Percentiles rank a stretch among this genome's conserved stretches.
Evolutionary conservation across 2,329 filamentous ascomycete species (phyloP).

Genomic region (Aspergillus cejpii): DNA sequence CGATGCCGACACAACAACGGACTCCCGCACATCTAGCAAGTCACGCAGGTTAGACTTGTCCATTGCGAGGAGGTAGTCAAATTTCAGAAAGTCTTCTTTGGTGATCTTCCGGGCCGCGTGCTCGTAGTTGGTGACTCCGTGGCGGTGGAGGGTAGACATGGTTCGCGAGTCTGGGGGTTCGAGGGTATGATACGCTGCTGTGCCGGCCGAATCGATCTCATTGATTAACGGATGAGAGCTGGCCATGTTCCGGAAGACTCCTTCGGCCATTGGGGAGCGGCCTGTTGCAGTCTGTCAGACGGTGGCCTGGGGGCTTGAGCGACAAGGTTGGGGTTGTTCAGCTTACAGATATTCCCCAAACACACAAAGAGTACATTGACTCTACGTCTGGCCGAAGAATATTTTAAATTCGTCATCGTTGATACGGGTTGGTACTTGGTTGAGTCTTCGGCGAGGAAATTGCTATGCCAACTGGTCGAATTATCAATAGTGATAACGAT

Average conservation of each 20-base stretch:
- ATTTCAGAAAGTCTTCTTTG: conserved; percentile 68
- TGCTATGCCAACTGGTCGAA: too few relatives aligned
- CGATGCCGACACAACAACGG: conserved; percentile 47
- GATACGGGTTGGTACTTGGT: too few relatives aligned
- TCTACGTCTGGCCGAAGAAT: conserved; percentile 13
- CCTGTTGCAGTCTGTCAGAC: conserved; percentile 33
- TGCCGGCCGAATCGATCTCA: conserved; percentile 81
- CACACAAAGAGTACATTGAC: conserved; percentile 88
- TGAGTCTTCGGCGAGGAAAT: too few relatives aligned
- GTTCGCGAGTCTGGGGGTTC: conserved; percentile 75
- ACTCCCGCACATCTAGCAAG: conserved; percentile 54
- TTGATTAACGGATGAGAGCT: conserved; percentile 54
- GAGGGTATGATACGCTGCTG: conserved; percentile 76
- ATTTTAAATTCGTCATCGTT: conserved; percentile 21
- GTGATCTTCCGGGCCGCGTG: conserved; percentile 70
- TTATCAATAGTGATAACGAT: not conserved
- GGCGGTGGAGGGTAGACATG: conserved; percentile 64
- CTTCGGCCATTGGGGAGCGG: conserved; percentile 90
- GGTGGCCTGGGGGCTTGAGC: not conserved
- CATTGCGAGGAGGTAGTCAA: conserved; percentile 96
- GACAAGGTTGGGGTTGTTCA: conserved; percentile 11
- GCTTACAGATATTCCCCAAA: conserved; percentile 82
- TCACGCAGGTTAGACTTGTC: conserved; percentile 73
- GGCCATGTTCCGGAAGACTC: conserved; percentile 70
- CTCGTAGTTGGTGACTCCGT: conserved; percentile 70